Conservation (phyloP, 2,329 filamentous ascomycete genomes). For the Aspergillus piperis region DNA sequence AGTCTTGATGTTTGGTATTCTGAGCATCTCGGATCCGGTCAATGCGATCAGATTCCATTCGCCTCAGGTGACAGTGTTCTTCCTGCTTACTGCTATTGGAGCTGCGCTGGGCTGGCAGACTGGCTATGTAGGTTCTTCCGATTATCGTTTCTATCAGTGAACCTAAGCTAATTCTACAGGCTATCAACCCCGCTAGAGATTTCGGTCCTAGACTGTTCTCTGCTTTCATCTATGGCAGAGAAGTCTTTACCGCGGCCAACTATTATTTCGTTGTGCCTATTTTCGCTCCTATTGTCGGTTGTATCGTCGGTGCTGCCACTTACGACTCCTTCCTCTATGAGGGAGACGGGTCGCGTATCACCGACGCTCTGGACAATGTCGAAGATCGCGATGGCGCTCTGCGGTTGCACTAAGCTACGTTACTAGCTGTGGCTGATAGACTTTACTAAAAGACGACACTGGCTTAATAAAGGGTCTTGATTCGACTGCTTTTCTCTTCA, state of each 20-base stretch:
- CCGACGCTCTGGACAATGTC: conserved; percentile 27
- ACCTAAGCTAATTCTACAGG: conserved; percentile 13
- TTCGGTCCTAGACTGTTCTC: conserved; percentile 35
- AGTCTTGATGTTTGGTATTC: conserved; percentile 33
- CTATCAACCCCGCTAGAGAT: conserved; percentile 34
- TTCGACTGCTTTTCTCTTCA: background rate
- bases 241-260: conserved; percentile 30
- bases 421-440: background rate
- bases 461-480: background rate
- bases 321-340: conserved; percentile 32
- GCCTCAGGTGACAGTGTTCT: conserved; percentile 29
- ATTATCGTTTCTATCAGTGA: background rate
- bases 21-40: conserved; percentile 29
- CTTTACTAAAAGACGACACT: background rate
- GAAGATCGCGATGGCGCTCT: conserved; percentile 25
- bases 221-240: conserved; percentile 31
- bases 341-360: conserved; percentile 33
- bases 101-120: conserved; percentile 37
- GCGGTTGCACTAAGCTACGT: conserved; percentile 22
- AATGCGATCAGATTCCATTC: conserved; percentile 29
- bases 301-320: conserved; percentile 28
- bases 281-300: conserved; percentile 31
- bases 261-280: conserved; percentile 35
- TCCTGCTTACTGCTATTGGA: conserved; percentile 33
- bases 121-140: conserved; percentile 30